Conservation (phyloP, 352 stramenopile species). For the Pythium sp. region DNA sequence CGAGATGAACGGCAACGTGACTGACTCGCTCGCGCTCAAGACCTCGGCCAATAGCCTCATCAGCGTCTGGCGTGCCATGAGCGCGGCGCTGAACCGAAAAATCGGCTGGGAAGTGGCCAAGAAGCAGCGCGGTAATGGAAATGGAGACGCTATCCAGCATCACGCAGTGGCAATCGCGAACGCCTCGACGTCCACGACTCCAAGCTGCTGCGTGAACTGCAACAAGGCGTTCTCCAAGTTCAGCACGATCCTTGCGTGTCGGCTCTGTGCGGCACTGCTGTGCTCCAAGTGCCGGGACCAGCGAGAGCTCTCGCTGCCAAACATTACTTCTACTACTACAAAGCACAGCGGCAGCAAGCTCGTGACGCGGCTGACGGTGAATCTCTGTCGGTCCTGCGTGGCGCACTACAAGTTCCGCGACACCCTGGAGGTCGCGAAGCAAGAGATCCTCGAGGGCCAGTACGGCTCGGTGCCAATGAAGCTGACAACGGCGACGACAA, state of each 20-base stretch:
- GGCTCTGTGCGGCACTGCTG: conserved; percentile 7
- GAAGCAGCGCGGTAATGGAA: not conserved
- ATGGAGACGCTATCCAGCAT: not conserved
- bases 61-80: conserved; percentile 9
- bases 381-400: conserved; percentile 5
- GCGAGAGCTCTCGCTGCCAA: conserved; percentile 1
- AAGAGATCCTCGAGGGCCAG: conserved; percentile 11
- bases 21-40: conserved; percentile 37
- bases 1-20: conserved; percentile 38
- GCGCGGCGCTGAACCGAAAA: not conserved
- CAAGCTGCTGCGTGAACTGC: conserved; percentile 6
- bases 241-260: conserved; percentile 2
- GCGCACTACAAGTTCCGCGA: not conserved
- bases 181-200: not conserved
- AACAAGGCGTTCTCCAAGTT: conserved; percentile 8
- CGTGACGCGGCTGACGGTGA: not conserved
- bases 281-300: conserved; percentile 16
- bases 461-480: conserved; percentile 2
- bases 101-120: conserved; percentile 12
- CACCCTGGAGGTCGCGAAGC: conserved; percentile 3
- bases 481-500: not conserved
- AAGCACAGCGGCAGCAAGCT: not conserved
- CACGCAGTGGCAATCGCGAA: not conserved
- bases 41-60: conserved; percentile 26
- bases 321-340: not conserved